These are phyloP conservation scores for Capsicum rhomboideum DNA, from an alignment of 257 asterid genomes.

Conservation along the genomic window DNA sequence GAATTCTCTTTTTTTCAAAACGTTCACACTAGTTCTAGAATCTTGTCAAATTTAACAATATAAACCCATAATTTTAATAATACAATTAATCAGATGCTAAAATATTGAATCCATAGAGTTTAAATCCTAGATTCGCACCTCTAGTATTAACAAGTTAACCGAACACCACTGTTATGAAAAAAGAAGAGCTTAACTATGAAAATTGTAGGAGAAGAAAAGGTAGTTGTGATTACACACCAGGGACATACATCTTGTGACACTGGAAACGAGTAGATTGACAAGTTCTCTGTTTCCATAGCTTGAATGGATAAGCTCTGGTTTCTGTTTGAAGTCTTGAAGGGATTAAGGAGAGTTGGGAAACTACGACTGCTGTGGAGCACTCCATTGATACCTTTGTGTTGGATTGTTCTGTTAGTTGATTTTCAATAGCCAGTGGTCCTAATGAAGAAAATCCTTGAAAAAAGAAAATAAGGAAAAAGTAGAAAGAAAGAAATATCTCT, in stretches of 20 bases:
- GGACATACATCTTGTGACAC: constrained; percentile 87
- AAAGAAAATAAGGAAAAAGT: neutral
- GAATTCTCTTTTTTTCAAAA: no score
- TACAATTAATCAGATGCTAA: no score
- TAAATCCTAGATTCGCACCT: neutral
- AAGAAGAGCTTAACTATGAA: no score
- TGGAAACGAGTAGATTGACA: constrained; percentile 27
- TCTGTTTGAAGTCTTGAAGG: constrained; percentile 16
- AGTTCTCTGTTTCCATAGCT: constrained; percentile 26
- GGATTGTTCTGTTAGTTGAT: neutral
- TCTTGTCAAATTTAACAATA: no score
- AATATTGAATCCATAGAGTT: no score
- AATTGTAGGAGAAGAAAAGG: neutral
- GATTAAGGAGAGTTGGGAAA: constrained; percentile 15
- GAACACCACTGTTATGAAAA: neutral
- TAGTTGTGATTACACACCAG: constrained; percentile 39
- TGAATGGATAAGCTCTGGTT: constrained; percentile 16
- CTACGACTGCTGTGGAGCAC: constrained; percentile 17
- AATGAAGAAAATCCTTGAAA: neutral
- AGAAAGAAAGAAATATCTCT: neutral
- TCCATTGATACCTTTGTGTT: constrained; percentile 27
- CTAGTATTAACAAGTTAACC: no score
- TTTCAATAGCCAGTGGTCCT: neutral
- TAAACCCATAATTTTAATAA: no score
- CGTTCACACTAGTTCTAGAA: no score